A percentile compares a stretch with the other conserved stretches of the same genome.
These are phyloP conservation scores for Helianthus tuberosus DNA, from an alignment of 129 eudicot species.

Conservation along the genomic window DNA sequence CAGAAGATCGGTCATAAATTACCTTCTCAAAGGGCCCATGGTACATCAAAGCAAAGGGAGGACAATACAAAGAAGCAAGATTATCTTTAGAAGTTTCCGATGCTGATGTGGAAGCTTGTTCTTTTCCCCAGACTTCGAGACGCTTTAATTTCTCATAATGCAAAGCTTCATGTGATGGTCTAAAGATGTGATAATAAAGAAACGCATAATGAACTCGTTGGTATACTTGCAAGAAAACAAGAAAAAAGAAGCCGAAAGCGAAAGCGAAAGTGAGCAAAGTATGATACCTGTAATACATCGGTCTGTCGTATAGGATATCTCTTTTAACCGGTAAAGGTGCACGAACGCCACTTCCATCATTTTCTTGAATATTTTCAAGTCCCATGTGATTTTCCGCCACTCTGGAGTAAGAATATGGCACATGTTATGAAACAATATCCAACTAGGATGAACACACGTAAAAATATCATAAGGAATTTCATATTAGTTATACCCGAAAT, in stretches of 20 bases:
- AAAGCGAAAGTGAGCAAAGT: no score
- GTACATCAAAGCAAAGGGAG: slow-evolving; percentile 74
- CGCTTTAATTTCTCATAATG: slow-evolving; percentile 66
- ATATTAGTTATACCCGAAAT: slow-evolving; percentile 19
- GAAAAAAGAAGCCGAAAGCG: no score
- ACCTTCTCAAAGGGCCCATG: slow-evolving; percentile 90
- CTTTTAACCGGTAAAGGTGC: no score
- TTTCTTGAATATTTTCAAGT: no score
- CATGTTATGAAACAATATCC: no score
- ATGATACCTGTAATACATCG: no score
- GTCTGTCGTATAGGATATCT: no score
- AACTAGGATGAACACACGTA: no score
- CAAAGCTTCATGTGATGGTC: slow-evolving; percentile 46
- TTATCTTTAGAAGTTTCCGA: slow-evolving; percentile 58
- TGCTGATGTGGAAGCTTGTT: slow-evolving; percentile 51
- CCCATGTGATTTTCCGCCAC: no score
- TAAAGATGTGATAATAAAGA: slow-evolving; percentile 17
- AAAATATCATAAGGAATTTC: neutral
- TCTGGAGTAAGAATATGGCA: no score
- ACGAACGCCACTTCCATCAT: no score
- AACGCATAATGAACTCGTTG: neutral
- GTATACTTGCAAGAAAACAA: no score
- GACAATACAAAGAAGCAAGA: slow-evolving; percentile 85
- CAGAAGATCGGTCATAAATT: neutral
- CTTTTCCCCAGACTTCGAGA: slow-evolving; percentile 74